Evolutionary conservation across 495 filamentous ascomycete species (phyloP).

Genomic region (Xylaria sp.): DNA sequence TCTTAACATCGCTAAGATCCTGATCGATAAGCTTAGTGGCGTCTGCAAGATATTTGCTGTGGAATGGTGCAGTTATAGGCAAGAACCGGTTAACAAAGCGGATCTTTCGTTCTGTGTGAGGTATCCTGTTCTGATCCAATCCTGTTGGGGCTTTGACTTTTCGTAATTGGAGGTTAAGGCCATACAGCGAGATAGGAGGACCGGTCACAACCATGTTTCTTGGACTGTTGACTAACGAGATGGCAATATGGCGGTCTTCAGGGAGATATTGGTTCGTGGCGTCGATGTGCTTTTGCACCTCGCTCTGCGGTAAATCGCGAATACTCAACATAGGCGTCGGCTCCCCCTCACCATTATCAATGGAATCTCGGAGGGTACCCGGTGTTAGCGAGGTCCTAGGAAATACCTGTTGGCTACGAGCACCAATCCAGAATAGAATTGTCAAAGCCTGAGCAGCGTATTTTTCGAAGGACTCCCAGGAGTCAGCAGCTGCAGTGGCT

Average conservation of each 20-base stretch:
- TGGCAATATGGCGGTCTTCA: constrained; percentile 87
- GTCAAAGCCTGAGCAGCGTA: constrained; percentile 79
- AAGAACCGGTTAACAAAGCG: constrained; percentile 97
- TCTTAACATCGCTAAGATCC: constrained; percentile 81
- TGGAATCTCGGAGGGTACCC: constrained; percentile 87
- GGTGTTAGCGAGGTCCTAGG: constrained; percentile 94
- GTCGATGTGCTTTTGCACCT: constrained; percentile 93
- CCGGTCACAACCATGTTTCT: constrained; percentile 97
- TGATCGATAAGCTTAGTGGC: constrained; percentile 81
- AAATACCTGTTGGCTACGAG: constrained; percentile 97
- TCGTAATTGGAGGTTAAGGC: constrained; percentile 88
- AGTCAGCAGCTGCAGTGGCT: constrained; percentile 84
- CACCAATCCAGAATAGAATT: constrained; percentile 99
- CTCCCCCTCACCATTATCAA: constrained; percentile 89
- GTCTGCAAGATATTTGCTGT: constrained; percentile 87
- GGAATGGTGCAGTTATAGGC: constrained; percentile 97
- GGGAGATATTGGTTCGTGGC: constrained; percentile 96
- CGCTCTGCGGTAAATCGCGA: constrained; percentile 81
- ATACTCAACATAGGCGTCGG: constrained; percentile 99
- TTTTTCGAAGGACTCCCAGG: constrained; percentile 88
- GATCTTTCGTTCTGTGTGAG: constrained; percentile 92
- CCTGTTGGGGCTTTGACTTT: constrained; percentile 98
- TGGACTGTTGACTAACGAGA: constrained; percentile 95
- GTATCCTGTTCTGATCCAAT: constrained; percentile 92
- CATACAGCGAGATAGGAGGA: constrained; percentile 92